Evolutionary conservation across 2,329 filamentous ascomycete genomes (phyloP).

Genomic region (Drechmeria coniospora): DNA sequence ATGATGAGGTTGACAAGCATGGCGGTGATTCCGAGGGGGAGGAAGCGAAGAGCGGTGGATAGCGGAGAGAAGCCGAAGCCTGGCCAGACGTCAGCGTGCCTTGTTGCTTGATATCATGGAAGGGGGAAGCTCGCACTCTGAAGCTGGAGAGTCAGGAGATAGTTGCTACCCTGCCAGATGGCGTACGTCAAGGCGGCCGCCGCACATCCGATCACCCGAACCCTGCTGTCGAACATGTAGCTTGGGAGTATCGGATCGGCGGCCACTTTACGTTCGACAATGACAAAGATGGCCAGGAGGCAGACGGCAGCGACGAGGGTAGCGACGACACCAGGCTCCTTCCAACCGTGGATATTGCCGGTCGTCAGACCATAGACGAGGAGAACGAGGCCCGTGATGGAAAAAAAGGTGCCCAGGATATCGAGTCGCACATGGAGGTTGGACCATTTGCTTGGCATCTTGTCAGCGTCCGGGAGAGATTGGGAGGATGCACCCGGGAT

Average conservation of each 20-base stretch:
- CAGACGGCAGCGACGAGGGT: conserved; percentile 3
- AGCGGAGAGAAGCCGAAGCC: conserved; percentile 5
- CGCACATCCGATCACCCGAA: conserved; percentile 3
- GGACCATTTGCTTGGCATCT: conserved; percentile 3
- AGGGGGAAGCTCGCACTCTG: conserved; percentile 2
- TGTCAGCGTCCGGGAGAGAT: no score
- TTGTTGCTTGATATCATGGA: no score
- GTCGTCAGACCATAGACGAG: conserved; percentile 4
- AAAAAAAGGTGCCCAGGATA: conserved; percentile 2
- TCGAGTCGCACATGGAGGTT: conserved; percentile 2
- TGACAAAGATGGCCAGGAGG: conserved; percentile 2
- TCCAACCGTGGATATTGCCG: conserved; percentile 4
- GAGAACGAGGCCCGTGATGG: conserved; percentile 2
- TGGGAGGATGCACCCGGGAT: conserved; percentile 2
- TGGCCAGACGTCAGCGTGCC: no score
- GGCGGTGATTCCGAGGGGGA: conserved; percentile 5
- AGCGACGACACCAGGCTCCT: conserved; percentile 2
- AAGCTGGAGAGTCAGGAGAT: conserved; percentile 4
- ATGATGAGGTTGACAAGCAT: conserved; percentile 5
- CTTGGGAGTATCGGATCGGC: conserved; percentile 3
- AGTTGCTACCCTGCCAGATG: conserved; percentile 5
- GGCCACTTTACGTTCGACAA: conserved; percentile 2
- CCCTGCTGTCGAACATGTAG: conserved; percentile 3
- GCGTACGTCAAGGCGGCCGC: conserved; percentile 4
- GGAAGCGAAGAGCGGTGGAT: conserved; percentile 4